These are phyloP conservation scores for Vitis amurensis DNA, from an alignment of 164 flowering plant genomes.

Conservation along the genomic window DNA sequence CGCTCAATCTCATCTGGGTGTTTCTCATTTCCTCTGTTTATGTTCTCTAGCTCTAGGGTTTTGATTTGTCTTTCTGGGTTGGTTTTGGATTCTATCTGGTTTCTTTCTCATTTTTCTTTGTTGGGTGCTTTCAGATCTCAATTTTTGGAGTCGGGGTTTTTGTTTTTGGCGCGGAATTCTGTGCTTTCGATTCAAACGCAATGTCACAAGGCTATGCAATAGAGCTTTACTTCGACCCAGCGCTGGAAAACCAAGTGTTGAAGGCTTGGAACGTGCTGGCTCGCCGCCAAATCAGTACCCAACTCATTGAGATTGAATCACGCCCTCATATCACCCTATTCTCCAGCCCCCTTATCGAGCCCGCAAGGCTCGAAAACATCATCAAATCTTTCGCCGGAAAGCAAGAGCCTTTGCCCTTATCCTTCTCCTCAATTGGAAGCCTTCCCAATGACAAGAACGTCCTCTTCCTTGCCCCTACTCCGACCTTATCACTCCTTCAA, in stretches of 20 bases:
- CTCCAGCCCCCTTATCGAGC: slow-evolving; percentile 63
- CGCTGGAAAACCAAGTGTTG: slow-evolving; percentile 91
- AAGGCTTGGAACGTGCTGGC: slow-evolving; percentile 98
- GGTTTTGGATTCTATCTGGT: background rate
- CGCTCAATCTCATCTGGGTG: background rate
- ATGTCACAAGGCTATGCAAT: slow-evolving; percentile 84
- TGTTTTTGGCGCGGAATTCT: background rate
- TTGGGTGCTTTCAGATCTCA: slow-evolving; percentile 14
- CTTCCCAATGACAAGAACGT: slow-evolving; percentile 51
- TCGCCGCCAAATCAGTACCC: slow-evolving; percentile 91
- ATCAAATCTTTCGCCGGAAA: slow-evolving; percentile 60
- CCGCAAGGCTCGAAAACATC: slow-evolving; percentile 55
- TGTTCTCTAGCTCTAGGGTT: background rate
- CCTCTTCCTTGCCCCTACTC: slow-evolving; percentile 79
- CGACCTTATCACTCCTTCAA: slow-evolving; percentile 67
- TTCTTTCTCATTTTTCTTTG: background rate
- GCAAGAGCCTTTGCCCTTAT: slow-evolving; percentile 71
- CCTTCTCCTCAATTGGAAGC: slow-evolving; percentile 70
- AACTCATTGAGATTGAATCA: slow-evolving; percentile 91
- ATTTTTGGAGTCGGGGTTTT: slow-evolving; percentile 2
- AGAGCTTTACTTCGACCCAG: slow-evolving; percentile 97
- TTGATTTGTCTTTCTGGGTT: background rate
- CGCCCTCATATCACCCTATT: slow-evolving; percentile 92
- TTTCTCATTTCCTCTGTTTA: slow-evolving; percentile 2
- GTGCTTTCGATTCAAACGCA: slow-evolving; percentile 6